Evolutionary conservation across 2,329 filamentous ascomycete genomes (phyloP).

Genomic region (Neofusicoccum cordaticola): DNA sequence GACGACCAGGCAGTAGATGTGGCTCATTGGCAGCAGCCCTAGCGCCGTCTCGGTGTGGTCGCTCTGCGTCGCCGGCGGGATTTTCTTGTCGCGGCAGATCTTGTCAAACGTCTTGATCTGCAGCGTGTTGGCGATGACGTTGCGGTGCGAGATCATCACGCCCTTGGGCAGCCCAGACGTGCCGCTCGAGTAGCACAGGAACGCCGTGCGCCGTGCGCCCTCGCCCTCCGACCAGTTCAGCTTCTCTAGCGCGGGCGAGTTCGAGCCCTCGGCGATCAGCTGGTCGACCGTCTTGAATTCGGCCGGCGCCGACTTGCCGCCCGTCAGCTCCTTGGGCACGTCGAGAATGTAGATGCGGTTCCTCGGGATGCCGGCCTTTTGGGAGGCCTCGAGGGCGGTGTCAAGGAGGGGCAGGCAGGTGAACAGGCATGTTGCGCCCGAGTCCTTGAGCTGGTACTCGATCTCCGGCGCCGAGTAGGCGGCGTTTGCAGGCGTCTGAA

Average conservation of each 20-base stretch:
- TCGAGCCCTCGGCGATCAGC: slow-evolving; percentile 60
- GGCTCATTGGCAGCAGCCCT: slow-evolving; percentile 74
- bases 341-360: slow-evolving; percentile 68
- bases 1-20: slow-evolving; percentile 76
- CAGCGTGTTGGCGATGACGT: slow-evolving; percentile 73
- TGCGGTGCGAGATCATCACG: slow-evolving; percentile 77
- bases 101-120: slow-evolving; percentile 58
- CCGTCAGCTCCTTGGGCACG: slow-evolving; percentile 56
- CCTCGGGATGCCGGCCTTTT: slow-evolving; percentile 60
- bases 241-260: slow-evolving; percentile 53
- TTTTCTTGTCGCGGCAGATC: slow-evolving; percentile 41
- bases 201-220: slow-evolving; percentile 66
- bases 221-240: slow-evolving; percentile 63
- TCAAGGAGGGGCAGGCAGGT: slow-evolving; percentile 67
- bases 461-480: slow-evolving; percentile 69
- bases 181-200: slow-evolving; percentile 76
- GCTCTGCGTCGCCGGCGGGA: slow-evolving; percentile 39
- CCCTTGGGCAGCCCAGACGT: slow-evolving; percentile 83
- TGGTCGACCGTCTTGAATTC: slow-evolving; percentile 65
- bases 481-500: slow-evolving; percentile 72
- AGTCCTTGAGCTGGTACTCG: slow-evolving; percentile 68
- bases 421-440: slow-evolving; percentile 67
- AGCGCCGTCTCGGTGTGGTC: slow-evolving; percentile 55
- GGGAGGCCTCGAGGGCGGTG: slow-evolving; percentile 62
- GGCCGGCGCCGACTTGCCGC: slow-evolving; percentile 44